Conservation (phyloP, 257 asterid species). For the Hygrophila difformis region DNA sequence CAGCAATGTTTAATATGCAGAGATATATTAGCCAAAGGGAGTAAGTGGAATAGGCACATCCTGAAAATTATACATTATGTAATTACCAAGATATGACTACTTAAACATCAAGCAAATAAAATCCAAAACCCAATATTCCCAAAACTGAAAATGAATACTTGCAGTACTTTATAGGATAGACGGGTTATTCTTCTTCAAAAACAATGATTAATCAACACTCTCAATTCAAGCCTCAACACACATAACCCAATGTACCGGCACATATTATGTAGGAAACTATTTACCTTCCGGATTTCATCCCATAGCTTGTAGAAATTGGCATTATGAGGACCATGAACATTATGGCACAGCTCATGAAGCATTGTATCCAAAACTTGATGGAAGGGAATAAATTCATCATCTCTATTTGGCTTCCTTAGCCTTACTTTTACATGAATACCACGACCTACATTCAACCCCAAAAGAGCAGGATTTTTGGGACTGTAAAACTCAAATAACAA, state of each 20-base stretch:
- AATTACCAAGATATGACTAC: no score
- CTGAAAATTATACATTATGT: no score
- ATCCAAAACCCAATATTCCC: no score
- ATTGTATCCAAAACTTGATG: constrained; percentile 79
- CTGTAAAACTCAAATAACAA: constrained; percentile 30
- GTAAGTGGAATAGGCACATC: no score
- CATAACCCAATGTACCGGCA: background rate
- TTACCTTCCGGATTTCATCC: constrained; percentile 89
- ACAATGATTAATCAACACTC: background rate
- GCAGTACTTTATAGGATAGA: no score
- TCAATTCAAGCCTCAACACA: background rate
- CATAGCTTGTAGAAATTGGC: constrained; percentile 85
- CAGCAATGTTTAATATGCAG: no score
- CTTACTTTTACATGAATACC: constrained; percentile 76
- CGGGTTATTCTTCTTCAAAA: background rate
- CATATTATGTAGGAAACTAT: background rate
- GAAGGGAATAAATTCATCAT: constrained; percentile 64
- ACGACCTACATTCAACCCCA: constrained; percentile 79
- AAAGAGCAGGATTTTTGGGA: constrained; percentile 43
- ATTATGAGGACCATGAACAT: constrained; percentile 78
- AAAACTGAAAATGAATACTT: no score
- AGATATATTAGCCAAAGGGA: no score
- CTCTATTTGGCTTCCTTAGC: constrained; percentile 65
- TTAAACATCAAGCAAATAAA: no score
- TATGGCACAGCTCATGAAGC: constrained; percentile 97